Conservation (phyloP, 2,329 filamentous ascomycete species). For the Exophiala mesophila region DNA sequence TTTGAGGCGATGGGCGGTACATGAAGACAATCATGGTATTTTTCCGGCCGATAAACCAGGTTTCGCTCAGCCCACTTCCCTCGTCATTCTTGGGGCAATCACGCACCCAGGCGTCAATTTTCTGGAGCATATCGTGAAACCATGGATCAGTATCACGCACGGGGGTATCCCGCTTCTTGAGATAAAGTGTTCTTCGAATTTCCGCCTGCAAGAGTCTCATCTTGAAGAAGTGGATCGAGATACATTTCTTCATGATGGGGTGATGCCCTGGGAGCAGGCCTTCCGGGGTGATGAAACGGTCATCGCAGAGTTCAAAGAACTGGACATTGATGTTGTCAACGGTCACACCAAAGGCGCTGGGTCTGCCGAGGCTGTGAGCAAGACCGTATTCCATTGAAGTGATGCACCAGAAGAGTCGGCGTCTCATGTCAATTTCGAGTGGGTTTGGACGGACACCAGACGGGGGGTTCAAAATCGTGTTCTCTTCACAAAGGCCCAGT, state of each 20-base stretch:
- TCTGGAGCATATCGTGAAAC: slow-evolving; percentile 74
- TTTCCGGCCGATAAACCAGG: slow-evolving; percentile 67
- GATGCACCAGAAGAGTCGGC: slow-evolving; percentile 82
- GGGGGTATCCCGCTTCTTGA: slow-evolving; percentile 73
- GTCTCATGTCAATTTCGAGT: slow-evolving; percentile 80
- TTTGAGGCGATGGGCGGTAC: slow-evolving; percentile 85
- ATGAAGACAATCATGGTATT: slow-evolving; percentile 87
- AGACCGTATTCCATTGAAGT: slow-evolving; percentile 84
- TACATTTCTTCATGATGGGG: slow-evolving; percentile 74
- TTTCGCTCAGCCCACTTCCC: slow-evolving; percentile 67
- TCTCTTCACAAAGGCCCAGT: slow-evolving; percentile 80
- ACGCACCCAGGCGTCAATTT: slow-evolving; percentile 74
- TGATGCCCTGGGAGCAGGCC: slow-evolving; percentile 68
- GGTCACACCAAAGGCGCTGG: slow-evolving; percentile 75
- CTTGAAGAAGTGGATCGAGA: slow-evolving; percentile 88
- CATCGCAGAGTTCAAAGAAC: slow-evolving; percentile 77
- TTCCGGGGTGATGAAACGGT: slow-evolving; percentile 72
- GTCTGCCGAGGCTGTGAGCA: slow-evolving; percentile 80
- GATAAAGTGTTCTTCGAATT: slow-evolving; percentile 78
- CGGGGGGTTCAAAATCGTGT: slow-evolving; percentile 67
- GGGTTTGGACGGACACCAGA: slow-evolving; percentile 59
- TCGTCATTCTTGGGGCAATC: slow-evolving; percentile 67
- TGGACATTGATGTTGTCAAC: slow-evolving; percentile 79
- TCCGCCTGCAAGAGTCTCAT: slow-evolving; percentile 86
- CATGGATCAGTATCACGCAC: slow-evolving; percentile 77